Conservation (phyloP, 2,329 filamentous ascomycete species). For the Berkeleyomyces rouxiae region DNA sequence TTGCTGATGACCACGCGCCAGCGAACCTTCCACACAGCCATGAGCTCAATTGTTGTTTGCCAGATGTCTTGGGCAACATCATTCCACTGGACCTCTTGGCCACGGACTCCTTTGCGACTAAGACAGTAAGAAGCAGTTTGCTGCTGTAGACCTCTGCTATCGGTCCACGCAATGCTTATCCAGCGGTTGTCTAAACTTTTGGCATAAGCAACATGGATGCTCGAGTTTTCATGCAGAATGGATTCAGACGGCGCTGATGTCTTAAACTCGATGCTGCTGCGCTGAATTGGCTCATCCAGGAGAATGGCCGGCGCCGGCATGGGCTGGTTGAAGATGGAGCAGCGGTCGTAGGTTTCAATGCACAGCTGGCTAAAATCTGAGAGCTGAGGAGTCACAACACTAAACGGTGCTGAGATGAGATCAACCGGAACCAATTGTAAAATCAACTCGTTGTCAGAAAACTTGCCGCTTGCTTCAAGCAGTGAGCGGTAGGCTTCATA, state of each 20-base stretch:
- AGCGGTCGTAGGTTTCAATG: constrained; percentile 64
- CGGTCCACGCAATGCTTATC: constrained; percentile 68
- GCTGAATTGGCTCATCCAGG: constrained; percentile 49
- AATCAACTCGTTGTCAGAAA: constrained; percentile 8
- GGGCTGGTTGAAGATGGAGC: constrained; percentile 33
- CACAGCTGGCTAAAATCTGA: constrained; percentile 45
- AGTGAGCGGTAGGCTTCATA: constrained; percentile 34
- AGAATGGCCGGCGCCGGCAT: constrained; percentile 54
- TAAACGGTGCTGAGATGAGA: constrained; percentile 46
- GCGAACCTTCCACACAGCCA: constrained; percentile 51
- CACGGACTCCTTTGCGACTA: constrained; percentile 35
- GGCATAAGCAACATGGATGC: constrained; percentile 66
- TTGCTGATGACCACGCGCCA: constrained; percentile 67
- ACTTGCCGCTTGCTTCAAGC: not conserved
- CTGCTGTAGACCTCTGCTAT: constrained; percentile 58
- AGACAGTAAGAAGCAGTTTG: constrained; percentile 59
- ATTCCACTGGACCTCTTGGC: constrained; percentile 34
- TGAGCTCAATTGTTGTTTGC: constrained; percentile 58
- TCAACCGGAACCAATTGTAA: constrained; percentile 58
- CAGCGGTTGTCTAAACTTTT: constrained; percentile 60
- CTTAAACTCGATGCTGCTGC: constrained; percentile 61
- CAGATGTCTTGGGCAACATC: constrained; percentile 62
- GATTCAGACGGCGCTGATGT: constrained; percentile 53
- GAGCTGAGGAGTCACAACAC: constrained; percentile 45
- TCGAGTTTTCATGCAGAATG: constrained; percentile 60